phyloP scores from a whole-genome alignment of 2,329 filamentous ascomycete species.

The Mycosphaerella sp. region DNA sequence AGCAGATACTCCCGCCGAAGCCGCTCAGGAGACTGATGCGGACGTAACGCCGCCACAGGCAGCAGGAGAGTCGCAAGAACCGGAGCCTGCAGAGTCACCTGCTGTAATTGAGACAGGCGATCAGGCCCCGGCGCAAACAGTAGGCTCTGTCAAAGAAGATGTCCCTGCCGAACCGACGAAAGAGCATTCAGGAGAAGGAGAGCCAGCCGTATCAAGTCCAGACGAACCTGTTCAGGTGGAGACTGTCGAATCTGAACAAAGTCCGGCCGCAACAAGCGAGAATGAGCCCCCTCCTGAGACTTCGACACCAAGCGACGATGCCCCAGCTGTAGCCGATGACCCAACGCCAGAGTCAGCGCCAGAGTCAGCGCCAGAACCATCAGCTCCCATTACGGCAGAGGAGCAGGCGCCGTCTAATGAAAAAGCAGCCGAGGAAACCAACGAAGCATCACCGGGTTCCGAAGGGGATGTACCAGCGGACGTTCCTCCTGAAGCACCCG shows the following conservation, averaged over 20 bases:
- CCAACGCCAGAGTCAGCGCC: neutral
- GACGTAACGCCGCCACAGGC: neutral
- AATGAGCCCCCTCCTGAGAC: neutral
- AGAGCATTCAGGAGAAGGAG: neutral
- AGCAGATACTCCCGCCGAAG: neutral
- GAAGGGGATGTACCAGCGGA: constrained; percentile 1
- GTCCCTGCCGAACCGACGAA: neutral
- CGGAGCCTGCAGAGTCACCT: neutral
- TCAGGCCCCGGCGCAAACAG: neutral
- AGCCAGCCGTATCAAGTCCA: neutral
- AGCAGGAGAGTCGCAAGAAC: neutral
- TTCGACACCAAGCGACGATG: neutral
- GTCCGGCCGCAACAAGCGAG: neutral
- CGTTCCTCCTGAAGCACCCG: constrained; percentile 10
- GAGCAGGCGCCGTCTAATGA: neutral
- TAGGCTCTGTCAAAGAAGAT: neutral
- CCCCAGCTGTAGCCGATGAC: neutral
- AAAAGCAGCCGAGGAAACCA: neutral
- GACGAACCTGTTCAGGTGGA: neutral
- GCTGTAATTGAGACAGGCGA: neutral
- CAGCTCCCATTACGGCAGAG: neutral
- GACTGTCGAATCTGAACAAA: neutral
- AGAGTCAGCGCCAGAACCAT: neutral
- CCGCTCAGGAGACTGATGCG: neutral
- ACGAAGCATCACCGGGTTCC: neutral